Percentiles rank a stretch among this genome's conserved stretches.
Evolutionary conservation across 2,329 filamentous ascomycete species (phyloP).

Genomic region (Trichoderma atrobrunneum): DNA sequence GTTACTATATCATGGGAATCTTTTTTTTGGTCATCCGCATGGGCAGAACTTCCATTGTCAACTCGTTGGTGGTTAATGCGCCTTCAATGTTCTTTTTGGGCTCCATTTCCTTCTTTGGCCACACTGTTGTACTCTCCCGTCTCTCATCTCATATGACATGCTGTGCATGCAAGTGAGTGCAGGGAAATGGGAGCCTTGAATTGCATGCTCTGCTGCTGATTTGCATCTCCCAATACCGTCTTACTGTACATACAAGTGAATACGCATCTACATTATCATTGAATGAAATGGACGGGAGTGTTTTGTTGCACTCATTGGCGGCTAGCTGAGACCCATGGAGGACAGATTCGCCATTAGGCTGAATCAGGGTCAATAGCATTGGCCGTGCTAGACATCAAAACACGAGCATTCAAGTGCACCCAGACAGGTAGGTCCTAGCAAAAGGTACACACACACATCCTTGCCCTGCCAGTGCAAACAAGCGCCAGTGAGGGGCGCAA

Average conservation of each 20-base stretch:
- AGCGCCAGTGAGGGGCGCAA: constrained; percentile 1
- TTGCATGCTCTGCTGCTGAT: background rate
- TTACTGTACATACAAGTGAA: background rate
- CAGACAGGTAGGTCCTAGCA: background rate
- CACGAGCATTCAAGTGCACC: background rate
- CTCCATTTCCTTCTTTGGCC: no score
- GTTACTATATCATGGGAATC: no score
- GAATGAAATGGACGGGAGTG: background rate
- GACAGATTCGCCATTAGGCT: background rate
- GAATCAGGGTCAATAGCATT: background rate
- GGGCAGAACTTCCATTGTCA: no score
- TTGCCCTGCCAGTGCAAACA: background rate
- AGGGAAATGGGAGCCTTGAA: no score
- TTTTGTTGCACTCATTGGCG: background rate
- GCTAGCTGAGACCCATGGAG: background rate
- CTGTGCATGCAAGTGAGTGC: no score
- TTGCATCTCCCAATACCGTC: background rate
- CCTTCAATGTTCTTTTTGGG: no score
- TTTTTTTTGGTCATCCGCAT: no score
- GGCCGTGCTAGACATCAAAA: background rate
- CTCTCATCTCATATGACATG: no score
- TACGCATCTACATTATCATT: background rate
- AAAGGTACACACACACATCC: background rate
- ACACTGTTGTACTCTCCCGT: no score
- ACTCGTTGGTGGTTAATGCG: no score